A percentile compares a stretch with the other conserved stretches of the same genome.
These are phyloP conservation scores for Saccharomyces hybrid DNA, from an alignment of 1,139 yeast genomes.

Conservation along the genomic window DNA sequence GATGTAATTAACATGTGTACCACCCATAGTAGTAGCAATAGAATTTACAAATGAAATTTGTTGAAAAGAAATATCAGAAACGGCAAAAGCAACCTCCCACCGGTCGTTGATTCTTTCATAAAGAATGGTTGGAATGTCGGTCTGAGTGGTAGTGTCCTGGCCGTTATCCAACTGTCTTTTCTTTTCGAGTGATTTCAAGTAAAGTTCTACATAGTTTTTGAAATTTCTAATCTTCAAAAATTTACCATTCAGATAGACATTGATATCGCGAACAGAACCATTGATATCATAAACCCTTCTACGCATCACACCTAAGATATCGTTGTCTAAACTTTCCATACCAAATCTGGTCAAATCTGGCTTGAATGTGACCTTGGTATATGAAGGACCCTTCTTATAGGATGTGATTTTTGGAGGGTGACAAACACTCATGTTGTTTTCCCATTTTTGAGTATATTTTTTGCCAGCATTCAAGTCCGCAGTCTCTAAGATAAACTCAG, in stretches of 20 bases:
- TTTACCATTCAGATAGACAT: constrained; percentile 71
- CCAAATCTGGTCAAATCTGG: constrained; percentile 84
- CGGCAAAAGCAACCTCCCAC: constrained; percentile 96
- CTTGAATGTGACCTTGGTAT: constrained; percentile 78
- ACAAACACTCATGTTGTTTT: constrained; percentile 72
- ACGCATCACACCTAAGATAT: constrained; percentile 72
- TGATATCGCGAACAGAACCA: constrained; percentile 86
- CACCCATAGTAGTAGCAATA: constrained; percentile 96
- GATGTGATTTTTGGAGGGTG: constrained; percentile 70
- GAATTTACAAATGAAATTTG: constrained; percentile 97
- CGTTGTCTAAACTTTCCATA: constrained; percentile 77
- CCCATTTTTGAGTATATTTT: constrained; percentile 78
- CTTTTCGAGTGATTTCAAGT: constrained; percentile 62
- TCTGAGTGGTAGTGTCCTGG: constrained; percentile 33
- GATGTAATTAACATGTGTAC: constrained; percentile 86
- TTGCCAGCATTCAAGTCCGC: constrained; percentile 64
- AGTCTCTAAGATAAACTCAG: constrained; percentile 81
- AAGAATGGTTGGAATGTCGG: constrained; percentile 55
- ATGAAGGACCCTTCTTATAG: constrained; percentile 47
- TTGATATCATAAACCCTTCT: constrained; percentile 95
- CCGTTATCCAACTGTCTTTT: constrained; percentile 35
- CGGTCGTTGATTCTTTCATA: constrained; percentile 72
- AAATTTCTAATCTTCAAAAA: constrained; percentile 64
- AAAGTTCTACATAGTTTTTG: constrained; percentile 84
- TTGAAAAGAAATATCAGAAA: constrained; percentile 82